These are phyloP conservation scores for Epichloe bromicola DNA, from an alignment of 2,329 filamentous ascomycete species.

Conservation along the genomic window DNA sequence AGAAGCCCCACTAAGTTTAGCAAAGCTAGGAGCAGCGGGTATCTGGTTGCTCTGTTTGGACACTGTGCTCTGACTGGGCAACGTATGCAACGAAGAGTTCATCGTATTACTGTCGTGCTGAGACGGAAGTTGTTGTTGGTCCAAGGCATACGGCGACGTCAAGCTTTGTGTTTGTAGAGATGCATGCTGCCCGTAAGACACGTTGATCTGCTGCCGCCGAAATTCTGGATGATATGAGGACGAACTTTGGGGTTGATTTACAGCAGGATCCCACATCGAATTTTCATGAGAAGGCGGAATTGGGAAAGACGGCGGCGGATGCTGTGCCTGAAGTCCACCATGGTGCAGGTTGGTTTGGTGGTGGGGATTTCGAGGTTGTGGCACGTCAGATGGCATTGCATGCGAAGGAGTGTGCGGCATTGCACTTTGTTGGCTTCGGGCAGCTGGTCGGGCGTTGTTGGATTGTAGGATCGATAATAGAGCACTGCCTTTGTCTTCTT, in stretches of 20 bases:
- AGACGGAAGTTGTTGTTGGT: conserved; percentile 12
- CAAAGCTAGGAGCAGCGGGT: conserved; percentile 8
- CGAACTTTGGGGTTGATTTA: conserved; percentile 8
- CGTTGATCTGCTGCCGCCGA: conserved; percentile 12
- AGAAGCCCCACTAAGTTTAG: conserved; percentile 27
- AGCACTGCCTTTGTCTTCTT: conserved; percentile 35
- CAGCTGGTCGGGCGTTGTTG: conserved; percentile 11
- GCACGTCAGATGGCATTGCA: conserved; percentile 33
- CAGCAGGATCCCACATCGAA: conserved; percentile 9
- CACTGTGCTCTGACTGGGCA: background rate
- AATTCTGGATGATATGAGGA: conserved; percentile 9
- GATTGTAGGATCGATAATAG: conserved; percentile 40
- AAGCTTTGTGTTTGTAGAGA: conserved; percentile 43
- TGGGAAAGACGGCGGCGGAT: conserved; percentile 20
- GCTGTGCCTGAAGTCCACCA: conserved; percentile 18
- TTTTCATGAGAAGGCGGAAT: conserved; percentile 11
- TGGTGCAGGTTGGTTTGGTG: conserved; percentile 36
- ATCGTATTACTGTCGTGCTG: background rate
- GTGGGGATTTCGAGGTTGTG: conserved; percentile 45
- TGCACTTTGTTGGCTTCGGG: conserved; percentile 8
- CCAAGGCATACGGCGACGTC: conserved; percentile 28
- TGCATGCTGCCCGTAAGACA: conserved; percentile 34
- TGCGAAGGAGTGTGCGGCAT: conserved; percentile 41
- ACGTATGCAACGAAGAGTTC: background rate
- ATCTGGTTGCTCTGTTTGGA: conserved; percentile 3